Base-by-base conservation (phyloP, 2,329 filamentous ascomycete genomes). In the Stagonosporopsis vannaccii region DNA sequence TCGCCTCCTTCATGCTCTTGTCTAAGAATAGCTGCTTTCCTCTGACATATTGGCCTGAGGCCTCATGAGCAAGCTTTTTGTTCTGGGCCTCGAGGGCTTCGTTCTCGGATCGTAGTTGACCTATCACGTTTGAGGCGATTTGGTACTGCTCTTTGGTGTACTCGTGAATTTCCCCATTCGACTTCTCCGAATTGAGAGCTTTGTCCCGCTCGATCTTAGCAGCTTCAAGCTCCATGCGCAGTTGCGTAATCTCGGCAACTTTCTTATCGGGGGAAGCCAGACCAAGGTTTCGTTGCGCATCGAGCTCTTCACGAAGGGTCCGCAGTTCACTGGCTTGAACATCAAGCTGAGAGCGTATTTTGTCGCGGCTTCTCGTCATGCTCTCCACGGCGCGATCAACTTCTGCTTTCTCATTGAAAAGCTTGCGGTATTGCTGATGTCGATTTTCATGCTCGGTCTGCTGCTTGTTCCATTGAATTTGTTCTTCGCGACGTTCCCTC, bases 101-200 rank as follows among this genome's bases (percentile, higher is more conserved):
- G 33, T 65, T 52, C 9, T 52, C 54, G 13, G 59, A 25, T 25
- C 50, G 45, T 2, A 61, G 39, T 12, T 62, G 47, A 0, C 53
- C 37, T 12, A 66, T 68, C 0, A 48, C 30, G 2, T 62, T 59
- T 32, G 62, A 54, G 6, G 65, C 64, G 6, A 46, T 47, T 26
- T 63, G 87, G 64, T 90, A 90, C 9, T 81, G 77, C 4, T 79
- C 78, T 48, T 84, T 82, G 12, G 81, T 76, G 64, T 87, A 90
- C 1, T 86, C 84, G 23, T 81, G 75, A 4, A 87, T 84, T 13
- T 69, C 58, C 12, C 77, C 70, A 7, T 69, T 63, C 33, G 67
- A 67, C 9, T 70, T 61, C 6, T 66, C 70, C 4, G 67, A 69
- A 36, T 74, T 75, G 6, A 77, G 62, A 3, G 70, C 71, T n/a